Base-by-base conservation (phyloP, 805 yeast species). In the Candida saitoana region DNA sequence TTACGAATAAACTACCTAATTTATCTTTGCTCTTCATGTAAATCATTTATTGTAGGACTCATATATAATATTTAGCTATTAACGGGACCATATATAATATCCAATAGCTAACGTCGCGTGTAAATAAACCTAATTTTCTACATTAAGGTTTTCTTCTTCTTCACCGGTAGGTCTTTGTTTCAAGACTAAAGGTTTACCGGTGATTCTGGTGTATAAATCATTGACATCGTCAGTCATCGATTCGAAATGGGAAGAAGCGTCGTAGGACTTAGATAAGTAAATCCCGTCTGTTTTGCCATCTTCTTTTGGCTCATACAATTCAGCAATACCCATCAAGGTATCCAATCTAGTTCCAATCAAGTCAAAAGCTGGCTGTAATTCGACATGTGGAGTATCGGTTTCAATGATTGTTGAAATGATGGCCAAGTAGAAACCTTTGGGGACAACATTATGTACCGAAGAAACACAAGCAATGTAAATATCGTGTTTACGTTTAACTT, bases 191-290 rank as follows among this genome's bases (percentile, higher is more conserved):
- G 96, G 96, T 62, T 87, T 86, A 39, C 98, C 98, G 25, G 86
- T 86, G 49, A 93, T 83, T 63, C 98, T 80, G 64, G 83, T 82
- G 65, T 93, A 93, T 41, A 93, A 76, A 63, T 91, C 96, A 67
- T 88, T 89, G 53, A 93, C 95, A 63, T 93, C 98, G 62, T 93
- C 98, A 31, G 99, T 93, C 55, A 96, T 86, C 34, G 90, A 71
- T 67, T 93, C 99, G 61, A 93, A 93, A 67, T 93, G 99, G 7
- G 96, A 88, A 7, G 95, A 76, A 1, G 98, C 84, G 62, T 93
- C 99, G 62, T 89, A 93, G 45, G 95, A 85, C 68, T 78, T 85
- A 30, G 97, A 88, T 44, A 93, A 74, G 65, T 67, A 93, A 38
- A 93, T 80, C 43, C 84, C 80, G 62, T 85, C 90, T 46, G 75